Evolutionary conservation across 768 basidiomycete genomes (phyloP), one percentile per base, ranked within the genome.

Genomic region (Mrakia blollopis): DNA sequence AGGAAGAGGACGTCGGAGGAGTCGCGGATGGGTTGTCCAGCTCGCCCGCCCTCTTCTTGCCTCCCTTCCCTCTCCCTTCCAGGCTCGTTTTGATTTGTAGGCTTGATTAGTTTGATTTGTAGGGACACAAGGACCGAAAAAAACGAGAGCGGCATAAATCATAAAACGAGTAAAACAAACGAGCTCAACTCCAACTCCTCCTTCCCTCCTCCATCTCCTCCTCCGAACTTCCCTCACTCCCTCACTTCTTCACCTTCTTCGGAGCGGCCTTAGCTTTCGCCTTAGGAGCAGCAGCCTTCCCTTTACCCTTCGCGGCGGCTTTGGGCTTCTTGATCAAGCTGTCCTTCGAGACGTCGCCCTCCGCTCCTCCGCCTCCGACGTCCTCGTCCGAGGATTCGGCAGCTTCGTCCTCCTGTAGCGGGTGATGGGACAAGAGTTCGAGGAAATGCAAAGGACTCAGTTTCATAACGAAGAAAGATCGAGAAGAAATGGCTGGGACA

Each of bases 301-400:
- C 39, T 68, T 69, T 32, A 32, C 41, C 70, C 78, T 76, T 78
- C 3, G 63, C 23, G 28, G 60, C 50, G 28, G 60, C 50, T 68
- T 82, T 82, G 62, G 77, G 62, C 60, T 80, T 72, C 77, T 82
- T 81, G 70, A 85, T 82, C 39, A 85, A 78, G 74, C 82, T 83
- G 79, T 85, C 85, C 57, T 81, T 80, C 41, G 79, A 76, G 39
- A 83, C 74, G 70, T 81, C 83, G 62, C 81, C 80, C 8, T 62
- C 75, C 25, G 79, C 80, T 30, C 84, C 85, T 39, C 39, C 39
- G 39, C 76, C 85, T 83, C 81, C 85, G 78, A 81, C 88, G 39
- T 88, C 87, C 37, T 88, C 88, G 28, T 88, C 90, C 2, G 85
- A 86, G 0, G 84, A 82, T 28, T 85, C 85, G 68, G 87, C 76